phyloP scores from a whole-genome alignment of 2,329 filamentous ascomycete species.

The Pseudogymnoascus sp. region DNA sequence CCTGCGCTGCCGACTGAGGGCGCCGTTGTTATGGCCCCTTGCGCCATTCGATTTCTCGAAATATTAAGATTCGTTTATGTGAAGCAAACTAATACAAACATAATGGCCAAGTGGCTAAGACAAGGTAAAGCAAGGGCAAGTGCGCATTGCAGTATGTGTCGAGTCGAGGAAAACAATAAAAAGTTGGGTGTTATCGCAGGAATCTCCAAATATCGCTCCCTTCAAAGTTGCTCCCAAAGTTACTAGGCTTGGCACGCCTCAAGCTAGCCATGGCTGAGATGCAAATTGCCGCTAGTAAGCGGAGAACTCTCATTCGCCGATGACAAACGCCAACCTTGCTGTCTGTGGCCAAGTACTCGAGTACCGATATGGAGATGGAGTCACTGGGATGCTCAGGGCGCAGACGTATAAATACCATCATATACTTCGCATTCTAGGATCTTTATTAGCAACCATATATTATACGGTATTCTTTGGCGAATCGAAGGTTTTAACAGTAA shows the following conservation, averaged over 20 bases:
- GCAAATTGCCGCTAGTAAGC: constrained; percentile 5
- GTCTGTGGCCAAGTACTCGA: background rate
- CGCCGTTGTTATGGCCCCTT: constrained; percentile 31
- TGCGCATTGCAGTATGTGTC: background rate
- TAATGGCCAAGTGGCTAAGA: constrained; percentile 1
- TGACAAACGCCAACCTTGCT: background rate
- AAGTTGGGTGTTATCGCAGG: background rate
- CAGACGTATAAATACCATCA: constrained; percentile 2
- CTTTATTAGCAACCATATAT: background rate
- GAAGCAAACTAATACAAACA: constrained; percentile 7
- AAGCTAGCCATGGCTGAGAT: background rate
- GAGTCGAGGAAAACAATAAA: background rate
- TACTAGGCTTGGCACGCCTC: background rate
- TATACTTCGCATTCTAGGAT: background rate
- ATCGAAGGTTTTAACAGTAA: background rate
- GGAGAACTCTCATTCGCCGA: background rate
- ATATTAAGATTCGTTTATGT: constrained; percentile 6
- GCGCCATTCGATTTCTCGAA: constrained; percentile 25
- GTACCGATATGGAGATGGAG: background rate
- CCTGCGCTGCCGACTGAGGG: constrained; percentile 22
- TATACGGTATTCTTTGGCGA: background rate
- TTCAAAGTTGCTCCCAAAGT: background rate
- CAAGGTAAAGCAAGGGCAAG: constrained; percentile 1
- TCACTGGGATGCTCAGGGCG: background rate
- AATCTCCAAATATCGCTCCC: background rate